These are phyloP conservation scores for Babesia gibsoni DNA, from an alignment of 169 alveolate genomes.

Conservation along the genomic window DNA sequence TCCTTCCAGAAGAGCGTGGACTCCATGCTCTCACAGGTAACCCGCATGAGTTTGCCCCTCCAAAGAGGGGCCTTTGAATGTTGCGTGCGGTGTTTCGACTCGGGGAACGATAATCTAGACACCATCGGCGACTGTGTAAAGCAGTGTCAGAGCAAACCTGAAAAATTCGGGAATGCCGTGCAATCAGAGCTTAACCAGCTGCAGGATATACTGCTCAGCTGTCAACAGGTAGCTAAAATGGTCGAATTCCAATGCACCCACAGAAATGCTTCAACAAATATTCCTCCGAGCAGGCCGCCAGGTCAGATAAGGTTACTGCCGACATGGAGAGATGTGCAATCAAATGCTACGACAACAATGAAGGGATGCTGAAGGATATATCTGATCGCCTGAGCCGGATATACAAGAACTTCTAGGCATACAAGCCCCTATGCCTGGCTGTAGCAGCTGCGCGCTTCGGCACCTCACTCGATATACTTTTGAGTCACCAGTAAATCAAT, in stretches of 20 bases:
- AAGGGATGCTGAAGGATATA: conserved; percentile 64
- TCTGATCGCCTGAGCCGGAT: conserved; percentile 52
- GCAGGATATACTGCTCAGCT: conserved; percentile 63
- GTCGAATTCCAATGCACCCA: neutral
- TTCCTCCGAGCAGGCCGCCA: conserved; percentile 50
- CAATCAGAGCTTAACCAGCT: conserved; percentile 72
- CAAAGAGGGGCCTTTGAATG: conserved; percentile 70
- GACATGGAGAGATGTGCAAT: conserved; percentile 76
- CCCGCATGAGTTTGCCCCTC: conserved; percentile 73
- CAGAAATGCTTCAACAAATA: conserved; percentile 64
- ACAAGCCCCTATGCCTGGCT: neutral
- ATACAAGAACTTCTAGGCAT: conserved; percentile 19
- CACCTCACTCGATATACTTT: neutral
- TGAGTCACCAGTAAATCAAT: neutral
- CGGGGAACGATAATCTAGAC: conserved; percentile 65
- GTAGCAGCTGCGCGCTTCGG: neutral
- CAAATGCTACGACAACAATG: conserved; percentile 69
- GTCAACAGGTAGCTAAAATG: conserved; percentile 66
- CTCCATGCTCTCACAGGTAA: conserved; percentile 64
- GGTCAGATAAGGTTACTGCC: conserved; percentile 53
- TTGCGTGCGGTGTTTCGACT: conserved; percentile 72
- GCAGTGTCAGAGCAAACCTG: conserved; percentile 72
- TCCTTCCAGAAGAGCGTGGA: conserved; percentile 72
- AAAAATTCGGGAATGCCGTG: conserved; percentile 72
- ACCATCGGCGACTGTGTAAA: conserved; percentile 72